These are phyloP conservation scores for Ophiostoma australiae DNA, from an alignment of 2,329 filamentous ascomycete species.

Conservation along the genomic window DNA sequence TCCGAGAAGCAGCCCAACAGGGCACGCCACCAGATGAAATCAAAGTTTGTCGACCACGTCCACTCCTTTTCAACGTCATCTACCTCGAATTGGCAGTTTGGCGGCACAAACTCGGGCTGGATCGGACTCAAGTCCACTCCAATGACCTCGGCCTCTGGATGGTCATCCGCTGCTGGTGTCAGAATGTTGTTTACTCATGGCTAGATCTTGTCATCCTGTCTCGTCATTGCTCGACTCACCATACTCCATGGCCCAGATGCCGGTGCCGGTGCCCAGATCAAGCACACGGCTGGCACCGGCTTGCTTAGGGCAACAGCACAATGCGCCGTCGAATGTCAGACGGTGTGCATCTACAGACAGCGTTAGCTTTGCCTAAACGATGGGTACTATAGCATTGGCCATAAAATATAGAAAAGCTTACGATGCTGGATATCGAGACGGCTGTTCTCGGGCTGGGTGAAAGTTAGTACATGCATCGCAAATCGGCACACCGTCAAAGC, in stretches of 20 bases:
- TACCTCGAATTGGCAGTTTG: constrained; percentile 27
- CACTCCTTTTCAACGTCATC: constrained; percentile 30
- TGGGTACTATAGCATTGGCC: no score
- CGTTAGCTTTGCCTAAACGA: not conserved
- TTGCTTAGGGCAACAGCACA: constrained; percentile 27
- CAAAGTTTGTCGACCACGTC: constrained; percentile 28
- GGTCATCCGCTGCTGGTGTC: constrained; percentile 24
- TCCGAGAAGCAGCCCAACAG: constrained; percentile 28
- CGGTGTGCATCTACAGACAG: constrained; percentile 22
- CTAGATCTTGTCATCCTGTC: no score
- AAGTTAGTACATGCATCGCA: constrained; percentile 7
- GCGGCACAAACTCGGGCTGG: constrained; percentile 26
- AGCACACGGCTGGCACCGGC: constrained; percentile 26
- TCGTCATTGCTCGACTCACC: constrained; percentile 19
- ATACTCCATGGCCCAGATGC: constrained; percentile 29
- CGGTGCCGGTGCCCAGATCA: constrained; percentile 29
- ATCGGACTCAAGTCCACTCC: constrained; percentile 29
- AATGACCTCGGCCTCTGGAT: constrained; percentile 28
- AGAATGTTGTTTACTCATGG: not conserved
- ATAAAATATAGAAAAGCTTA: constrained; percentile 1
- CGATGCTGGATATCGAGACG: constrained; percentile 26
- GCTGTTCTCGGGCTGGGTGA: constrained; percentile 22
- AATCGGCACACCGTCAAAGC: no score
- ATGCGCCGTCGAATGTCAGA: constrained; percentile 23
- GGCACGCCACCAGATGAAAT: constrained; percentile 29